Percentiles rank a stretch among this genome's conserved stretches.
Evolutionary conservation across 371 early-diverging fungal species (phyloP).

Genomic region (Choanephora cucurbitarum): DNA sequence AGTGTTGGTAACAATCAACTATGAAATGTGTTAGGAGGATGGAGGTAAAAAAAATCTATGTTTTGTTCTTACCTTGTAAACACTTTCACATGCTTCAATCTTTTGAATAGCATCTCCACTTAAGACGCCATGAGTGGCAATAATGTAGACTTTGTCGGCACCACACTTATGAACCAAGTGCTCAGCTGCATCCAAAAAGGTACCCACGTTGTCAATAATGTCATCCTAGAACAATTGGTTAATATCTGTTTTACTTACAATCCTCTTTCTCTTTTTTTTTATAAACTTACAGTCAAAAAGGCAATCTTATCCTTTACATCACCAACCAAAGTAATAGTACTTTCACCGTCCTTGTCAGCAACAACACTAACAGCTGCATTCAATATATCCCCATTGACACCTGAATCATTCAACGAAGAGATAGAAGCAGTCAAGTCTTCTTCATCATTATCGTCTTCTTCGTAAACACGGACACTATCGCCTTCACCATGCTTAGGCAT

Average conservation of each 20-base stretch:
- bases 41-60: not conserved
- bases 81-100: constrained; percentile 83
- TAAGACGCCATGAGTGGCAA: constrained; percentile 95
- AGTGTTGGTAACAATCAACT: constrained; percentile 92
- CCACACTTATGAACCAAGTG: constrained; percentile 83
- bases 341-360: constrained; percentile 56
- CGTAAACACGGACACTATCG: constrained; percentile 36
- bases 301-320: constrained; percentile 89
- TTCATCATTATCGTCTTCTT: constrained; percentile 19
- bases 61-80: constrained; percentile 69
- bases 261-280: no score
- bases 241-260: no score
- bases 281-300: constrained; percentile 77
- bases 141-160: constrained; percentile 85
- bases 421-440: constrained; percentile 45
- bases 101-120: constrained; percentile 82
- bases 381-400: constrained; percentile 42
- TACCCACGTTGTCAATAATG: constrained; percentile 83
- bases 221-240: constrained; percentile 67
- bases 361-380: constrained; percentile 55
- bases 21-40: constrained; percentile 4
- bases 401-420: constrained; percentile 46
- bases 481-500: constrained; percentile 52
- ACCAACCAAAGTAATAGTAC: constrained; percentile 84
- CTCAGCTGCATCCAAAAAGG: constrained; percentile 92